Evolutionary conservation across 768 basidiomycete species (phyloP), one percentile per base, ranked within the genome.

Genomic region (Kondoa malvinella): DNA sequence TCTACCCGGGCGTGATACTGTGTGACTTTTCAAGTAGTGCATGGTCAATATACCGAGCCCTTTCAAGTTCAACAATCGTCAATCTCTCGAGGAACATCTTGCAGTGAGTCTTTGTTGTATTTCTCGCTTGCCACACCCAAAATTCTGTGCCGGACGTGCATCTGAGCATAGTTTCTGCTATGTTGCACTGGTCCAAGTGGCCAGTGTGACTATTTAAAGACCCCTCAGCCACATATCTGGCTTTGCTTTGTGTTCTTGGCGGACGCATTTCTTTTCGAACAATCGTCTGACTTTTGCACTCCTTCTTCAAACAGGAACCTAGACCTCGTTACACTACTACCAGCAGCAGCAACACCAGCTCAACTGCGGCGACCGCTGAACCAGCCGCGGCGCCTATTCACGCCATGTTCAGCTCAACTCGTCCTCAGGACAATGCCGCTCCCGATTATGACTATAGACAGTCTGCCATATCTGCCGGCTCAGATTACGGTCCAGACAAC

Each of bases 291-390:
- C 16, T 34, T 14, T 34, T 67, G 57, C 65, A 26, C 58, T 31
- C 25, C 58, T 25, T 29, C 14, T 60, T 14, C 58, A 14, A 8
- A 60, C 58, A 60, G 30, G 25, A 60, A 31, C n/a, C 58, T 12
- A 14, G 58, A 60, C 58, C 58, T 4, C n/a, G 58, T 25, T 60
- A 3, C 26, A 2, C 57, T 27, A 64, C 4, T 27, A 34, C 16
- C 27, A 21, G 29, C 29, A n/a, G 34, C 62, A 61, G 21, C 32
- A 34, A 32, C n/a, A 64, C 50, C n/a, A 58, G 29, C 1, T 67
- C n/a, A 68, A n/a, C 57, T 3, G 29, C 29, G 29, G 59, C 29
- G 33, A 8, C 50, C 82, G 81, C 78, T 82, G 32, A 82, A 77
- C 73, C 79, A 78, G 32, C 3, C 3, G 14, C 61, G 3, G 61